Evolutionary conservation across 1,284 basidiomycete genomes (phyloP).

Genomic region (Cutaneotrichosporon mucoides): DNA sequence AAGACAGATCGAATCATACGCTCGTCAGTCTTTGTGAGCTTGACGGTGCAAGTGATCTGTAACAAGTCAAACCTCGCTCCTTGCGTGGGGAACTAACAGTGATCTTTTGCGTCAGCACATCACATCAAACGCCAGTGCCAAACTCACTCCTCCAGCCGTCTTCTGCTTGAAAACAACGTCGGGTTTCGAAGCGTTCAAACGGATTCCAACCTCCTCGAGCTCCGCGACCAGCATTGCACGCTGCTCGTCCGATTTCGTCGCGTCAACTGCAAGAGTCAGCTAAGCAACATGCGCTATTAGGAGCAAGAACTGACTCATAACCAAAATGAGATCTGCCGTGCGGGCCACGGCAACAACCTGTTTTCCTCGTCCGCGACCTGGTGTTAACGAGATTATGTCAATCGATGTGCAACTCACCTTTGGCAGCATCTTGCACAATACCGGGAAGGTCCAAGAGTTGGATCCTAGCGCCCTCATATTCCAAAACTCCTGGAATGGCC

Average conservation of each 20-base stretch:
- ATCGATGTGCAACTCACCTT: constrained; percentile 53
- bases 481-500: constrained; percentile 91
- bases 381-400: not conserved
- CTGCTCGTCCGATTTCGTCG: constrained; percentile 94
- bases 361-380: constrained; percentile 83
- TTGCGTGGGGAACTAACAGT: constrained; percentile 1
- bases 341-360: constrained; percentile 92
- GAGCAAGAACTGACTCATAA: constrained; percentile 70
- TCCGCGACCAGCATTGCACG: constrained; percentile 82
- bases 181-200: constrained; percentile 82
- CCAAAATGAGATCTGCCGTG: constrained; percentile 90
- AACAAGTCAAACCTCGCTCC: not conserved
- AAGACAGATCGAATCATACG: constrained; percentile 88
- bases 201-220: constrained; percentile 92
- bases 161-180: constrained; percentile 70
- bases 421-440: constrained; percentile 94
- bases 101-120: constrained; percentile 9
- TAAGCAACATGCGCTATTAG: too few species aligned
- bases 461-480: constrained; percentile 87
- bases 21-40: constrained; percentile 91
- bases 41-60: constrained; percentile 83
- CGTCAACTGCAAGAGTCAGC: constrained; percentile 61
- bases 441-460: constrained; percentile 94
- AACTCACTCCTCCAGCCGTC: constrained; percentile 83
- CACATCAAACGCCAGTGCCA: too few species aligned